Base-by-base conservation (phyloP, 768 basidiomycete species). In the Coprinellus micaceus region DNA sequence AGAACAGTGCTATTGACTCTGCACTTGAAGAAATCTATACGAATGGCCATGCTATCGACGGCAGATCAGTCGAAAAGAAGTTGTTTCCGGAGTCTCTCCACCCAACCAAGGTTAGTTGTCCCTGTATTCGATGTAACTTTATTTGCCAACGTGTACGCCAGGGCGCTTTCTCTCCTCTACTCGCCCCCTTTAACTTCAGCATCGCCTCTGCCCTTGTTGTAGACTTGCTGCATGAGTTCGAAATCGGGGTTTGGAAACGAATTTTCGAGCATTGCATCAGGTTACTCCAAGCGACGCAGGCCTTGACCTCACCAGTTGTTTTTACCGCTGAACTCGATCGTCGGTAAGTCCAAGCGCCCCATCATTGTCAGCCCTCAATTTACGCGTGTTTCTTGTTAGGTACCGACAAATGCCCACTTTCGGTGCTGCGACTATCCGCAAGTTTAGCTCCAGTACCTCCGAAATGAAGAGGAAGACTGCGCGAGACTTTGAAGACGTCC, bases 141-240 rank as follows among this genome's bases (percentile, higher is more conserved):
- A n/a, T n/a, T n/a, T n/a, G 36, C 36, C 9, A 17, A 37, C 9
- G 36, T 17, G 9, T 9, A 17, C 17, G n/a, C n/a, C n/a, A 37
- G 36, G 17, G 17, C 17, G 36, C 36, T 17, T 37, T 37, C 36
- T n/a, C n/a, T n/a, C n/a, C n/a, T n/a, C n/a, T n/a, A 9, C 36
- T 37, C 9, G n/a, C 0, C 43, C 46, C 2, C 25, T 36, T n/a
- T 63, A 61, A 0, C 13, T 49, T 61, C 65, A 19, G 69, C 58
- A 29, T 4, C 3, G 12, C 12, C 11, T 11, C 39, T 2, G 64
- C 71, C 43, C 66, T 73, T 40, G 64, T 64, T 0, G 55, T 60
- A 0, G 74, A 75, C 43, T 58, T 75, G 6, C 49, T 76, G 41
- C 74, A 76, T 56, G 74, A 76, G 48, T 61, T 73, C 51, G 74